phyloP scores from a whole-genome alignment of 257 asterid species.

The Solanum ossicruentum region DNA sequence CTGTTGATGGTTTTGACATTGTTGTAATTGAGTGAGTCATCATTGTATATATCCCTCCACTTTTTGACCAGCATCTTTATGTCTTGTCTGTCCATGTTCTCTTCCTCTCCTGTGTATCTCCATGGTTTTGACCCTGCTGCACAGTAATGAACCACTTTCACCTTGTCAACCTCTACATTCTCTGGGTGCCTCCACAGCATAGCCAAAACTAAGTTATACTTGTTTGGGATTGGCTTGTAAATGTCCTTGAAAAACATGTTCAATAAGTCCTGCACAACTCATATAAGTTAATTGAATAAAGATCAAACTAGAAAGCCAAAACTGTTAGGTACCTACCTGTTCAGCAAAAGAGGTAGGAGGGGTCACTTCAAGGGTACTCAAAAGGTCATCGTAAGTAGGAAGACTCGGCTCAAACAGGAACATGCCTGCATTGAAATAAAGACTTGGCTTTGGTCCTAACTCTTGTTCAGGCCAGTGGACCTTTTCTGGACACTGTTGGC shows the following conservation, averaged over 20 bases:
- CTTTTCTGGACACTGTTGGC: neutral
- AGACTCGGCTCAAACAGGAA: neutral
- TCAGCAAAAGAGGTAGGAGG: conserved; percentile 4
- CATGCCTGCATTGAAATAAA: conserved; percentile 6
- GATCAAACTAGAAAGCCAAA: neutral
- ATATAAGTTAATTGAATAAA: neutral
- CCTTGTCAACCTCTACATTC: conserved; percentile 1
- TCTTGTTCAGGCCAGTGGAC: neutral
- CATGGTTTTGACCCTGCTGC: conserved; percentile 8
- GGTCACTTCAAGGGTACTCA: neutral
- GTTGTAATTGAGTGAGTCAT: neutral
- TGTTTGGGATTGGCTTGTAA: conserved; percentile 2
- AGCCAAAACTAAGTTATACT: conserved; percentile 4
- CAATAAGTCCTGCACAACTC: neutral
- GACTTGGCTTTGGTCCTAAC: neutral
- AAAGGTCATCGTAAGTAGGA: neutral
- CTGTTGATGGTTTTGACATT: neutral
- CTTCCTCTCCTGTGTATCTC: conserved; percentile 2
- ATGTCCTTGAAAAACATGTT: neutral
- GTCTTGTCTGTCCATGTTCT: conserved; percentile 1
- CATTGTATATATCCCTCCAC: conserved; percentile 1
- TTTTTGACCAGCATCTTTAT: neutral
- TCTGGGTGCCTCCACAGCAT: conserved; percentile 6
- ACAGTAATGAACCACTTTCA: conserved; percentile 2
- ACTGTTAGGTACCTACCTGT: neutral